Conservation (phyloP, 768 basidiomycete genomes). For the Tricholoma matsutake region DNA sequence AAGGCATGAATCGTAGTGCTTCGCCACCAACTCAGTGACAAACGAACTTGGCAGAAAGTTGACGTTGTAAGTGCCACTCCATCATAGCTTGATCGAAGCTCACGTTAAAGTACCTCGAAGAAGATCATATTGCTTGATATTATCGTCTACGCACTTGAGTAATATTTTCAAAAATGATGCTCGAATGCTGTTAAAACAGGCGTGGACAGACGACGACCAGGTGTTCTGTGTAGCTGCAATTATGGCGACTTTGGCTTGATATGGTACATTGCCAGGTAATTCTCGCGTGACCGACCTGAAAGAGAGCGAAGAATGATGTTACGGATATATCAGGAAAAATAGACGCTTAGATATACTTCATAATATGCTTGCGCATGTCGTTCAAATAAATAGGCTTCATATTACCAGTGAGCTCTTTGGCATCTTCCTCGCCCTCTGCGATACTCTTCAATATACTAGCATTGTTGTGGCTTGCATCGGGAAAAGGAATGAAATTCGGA, state of each 20-base stretch:
- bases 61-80: too few species aligned
- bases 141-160: background rate
- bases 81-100: background rate
- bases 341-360: slow-evolving; percentile 19
- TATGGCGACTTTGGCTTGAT: slow-evolving; percentile 30
- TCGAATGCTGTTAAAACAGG: slow-evolving; percentile 25
- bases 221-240: slow-evolving; percentile 29
- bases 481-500: slow-evolving; percentile 34
- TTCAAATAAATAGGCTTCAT: slow-evolving; percentile 24
- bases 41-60: slow-evolving; percentile 10
- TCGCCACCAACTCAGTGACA: slow-evolving; percentile 18
- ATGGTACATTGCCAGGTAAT: slow-evolving; percentile 37
- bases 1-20: slow-evolving; percentile 18
- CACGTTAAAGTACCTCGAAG: background rate
- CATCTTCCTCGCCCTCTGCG: slow-evolving; percentile 6
- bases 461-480: background rate
- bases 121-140: background rate
- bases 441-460: background rate
- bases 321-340: background rate
- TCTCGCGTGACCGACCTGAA: slow-evolving; percentile 38
- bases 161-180: background rate
- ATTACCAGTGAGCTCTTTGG: too few species aligned
- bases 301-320: background rate
- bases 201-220: slow-evolving; percentile 25
- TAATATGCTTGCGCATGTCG: slow-evolving; percentile 32